A percentile compares a stretch with the other conserved stretches of the same genome.
Evolutionary conservation across 257 asterid genomes (phyloP).

Genomic region (Penstemon barbatus): DNA sequence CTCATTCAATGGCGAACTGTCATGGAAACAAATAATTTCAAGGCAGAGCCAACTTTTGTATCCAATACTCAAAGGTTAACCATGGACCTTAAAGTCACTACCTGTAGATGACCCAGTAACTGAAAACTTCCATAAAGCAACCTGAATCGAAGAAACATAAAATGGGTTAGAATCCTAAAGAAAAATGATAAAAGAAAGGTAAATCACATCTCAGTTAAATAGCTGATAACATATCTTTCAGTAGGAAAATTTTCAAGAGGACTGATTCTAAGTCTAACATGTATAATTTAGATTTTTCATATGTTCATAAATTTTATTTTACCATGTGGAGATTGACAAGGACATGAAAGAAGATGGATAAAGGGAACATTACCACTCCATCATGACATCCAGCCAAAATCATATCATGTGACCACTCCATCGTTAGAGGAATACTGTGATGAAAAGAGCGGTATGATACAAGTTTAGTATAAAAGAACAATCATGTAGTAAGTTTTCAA

Average conservation of each 20-base stretch:
- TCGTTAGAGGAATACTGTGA: constrained; percentile 73
- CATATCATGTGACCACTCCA: constrained; percentile 89
- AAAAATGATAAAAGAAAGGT: constrained; percentile 16
- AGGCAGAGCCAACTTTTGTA: neutral
- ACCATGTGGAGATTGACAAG: constrained; percentile 16
- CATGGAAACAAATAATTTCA: neutral
- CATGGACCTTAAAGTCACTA: constrained; percentile 33
- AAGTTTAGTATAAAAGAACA: constrained; percentile 20
- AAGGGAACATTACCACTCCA: constrained; percentile 72
- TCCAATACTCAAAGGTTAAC: constrained; percentile 11
- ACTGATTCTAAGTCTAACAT: constrained; percentile 3
- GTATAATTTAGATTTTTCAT: neutral
- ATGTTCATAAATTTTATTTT: neutral
- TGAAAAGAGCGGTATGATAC: constrained; percentile 22
- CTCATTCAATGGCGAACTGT: constrained; percentile 14
- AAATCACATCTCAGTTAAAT: constrained; percentile 4
- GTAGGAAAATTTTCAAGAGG: constrained; percentile 17
- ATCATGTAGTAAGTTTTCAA: constrained; percentile 9
- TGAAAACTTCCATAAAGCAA: constrained; percentile 88
- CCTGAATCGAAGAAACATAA: constrained; percentile 48
- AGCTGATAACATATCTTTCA: neutral
- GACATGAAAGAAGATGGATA: constrained; percentile 18
- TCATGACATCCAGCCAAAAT: constrained; percentile 95
- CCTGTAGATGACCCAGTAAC: constrained; percentile 62
- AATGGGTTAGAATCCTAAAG: constrained; percentile 21